These are phyloP conservation scores for Penicillium sp. DNA, from an alignment of 2,329 filamentous ascomycete species.

Conservation along the genomic window DNA sequence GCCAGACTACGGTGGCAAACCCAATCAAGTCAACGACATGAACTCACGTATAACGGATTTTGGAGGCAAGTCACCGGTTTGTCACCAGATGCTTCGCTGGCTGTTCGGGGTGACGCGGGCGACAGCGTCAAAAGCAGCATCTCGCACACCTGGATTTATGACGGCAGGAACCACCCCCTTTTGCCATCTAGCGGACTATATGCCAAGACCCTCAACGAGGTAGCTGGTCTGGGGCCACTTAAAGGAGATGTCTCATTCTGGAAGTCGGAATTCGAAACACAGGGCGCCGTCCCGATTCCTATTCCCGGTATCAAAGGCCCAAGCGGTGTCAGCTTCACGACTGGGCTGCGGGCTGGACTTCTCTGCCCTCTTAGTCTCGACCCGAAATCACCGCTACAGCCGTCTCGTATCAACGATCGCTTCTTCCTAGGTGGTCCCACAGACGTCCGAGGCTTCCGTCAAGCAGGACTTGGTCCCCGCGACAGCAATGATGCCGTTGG, in stretches of 20 bases:
- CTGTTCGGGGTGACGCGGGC: conserved; percentile 78
- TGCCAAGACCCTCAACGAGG: conserved; percentile 69
- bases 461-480: conserved; percentile 82
- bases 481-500: conserved; percentile 83
- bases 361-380: conserved; percentile 75
- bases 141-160: conserved; percentile 73
- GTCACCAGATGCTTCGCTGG: conserved; percentile 69
- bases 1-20: conserved; percentile 73
- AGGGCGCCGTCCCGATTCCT: conserved; percentile 69
- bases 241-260: conserved; percentile 89
- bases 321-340: conserved; percentile 78
- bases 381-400: conserved; percentile 50
- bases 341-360: conserved; percentile 74
- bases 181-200: conserved; percentile 80
- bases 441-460: conserved; percentile 88
- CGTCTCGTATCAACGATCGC: conserved; percentile 85
- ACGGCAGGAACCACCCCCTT: conserved; percentile 78
- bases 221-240: conserved; percentile 82
- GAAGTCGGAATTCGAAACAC: conserved; percentile 83
- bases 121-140: conserved; percentile 87
- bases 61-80: conserved; percentile 90
- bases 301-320: conserved; percentile 65
- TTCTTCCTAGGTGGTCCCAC: conserved; percentile 94
- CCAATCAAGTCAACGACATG: conserved; percentile 63
- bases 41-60: conserved; percentile 72